Percentiles rank a stretch among this genome's conserved stretches.
These are phyloP conservation scores for Nicotiana attenuata DNA, from an alignment of 257 asterid species.

Conservation along the genomic window DNA sequence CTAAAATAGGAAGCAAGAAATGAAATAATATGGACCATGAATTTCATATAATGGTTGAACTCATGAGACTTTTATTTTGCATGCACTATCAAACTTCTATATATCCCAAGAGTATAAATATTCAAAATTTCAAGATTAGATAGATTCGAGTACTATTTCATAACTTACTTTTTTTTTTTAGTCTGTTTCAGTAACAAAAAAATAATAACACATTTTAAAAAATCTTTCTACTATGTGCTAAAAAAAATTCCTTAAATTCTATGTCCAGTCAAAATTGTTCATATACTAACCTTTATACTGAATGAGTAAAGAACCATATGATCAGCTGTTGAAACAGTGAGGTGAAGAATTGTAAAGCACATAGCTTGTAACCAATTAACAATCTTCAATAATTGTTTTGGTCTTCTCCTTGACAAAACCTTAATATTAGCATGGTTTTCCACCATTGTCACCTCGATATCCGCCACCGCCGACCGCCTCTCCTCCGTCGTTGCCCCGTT, in stretches of 20 bases:
- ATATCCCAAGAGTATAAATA: no score
- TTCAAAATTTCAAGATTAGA: no score
- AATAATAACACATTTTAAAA: no score
- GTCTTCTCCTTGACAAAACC: conserved; percentile 27
- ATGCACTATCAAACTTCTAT: background rate
- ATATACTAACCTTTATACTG: conserved; percentile 51
- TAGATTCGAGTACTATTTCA: no score
- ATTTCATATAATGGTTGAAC: background rate
- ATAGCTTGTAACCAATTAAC: conserved; percentile 48
- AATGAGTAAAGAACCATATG: conserved; percentile 54
- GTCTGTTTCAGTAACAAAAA: no score
- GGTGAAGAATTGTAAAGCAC: conserved; percentile 53
- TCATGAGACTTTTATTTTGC: no score
- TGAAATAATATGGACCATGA: background rate
- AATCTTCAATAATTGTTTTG: conserved; percentile 50
- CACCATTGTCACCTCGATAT: conserved; percentile 59
- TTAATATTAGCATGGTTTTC: conserved; percentile 63
- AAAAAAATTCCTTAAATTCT: no score
- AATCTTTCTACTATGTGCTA: no score
- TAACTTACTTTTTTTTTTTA: no score
- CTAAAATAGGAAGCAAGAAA: background rate
- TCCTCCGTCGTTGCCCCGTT: conserved; percentile 15
- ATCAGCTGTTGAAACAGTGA: conserved; percentile 46
- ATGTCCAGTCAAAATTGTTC: background rate
- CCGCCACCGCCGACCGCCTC: conserved; percentile 32